Evolutionary conservation across 768 basidiomycete genomes (phyloP).

Genomic region (button mushroom (Agaricus bisporus)): DNA sequence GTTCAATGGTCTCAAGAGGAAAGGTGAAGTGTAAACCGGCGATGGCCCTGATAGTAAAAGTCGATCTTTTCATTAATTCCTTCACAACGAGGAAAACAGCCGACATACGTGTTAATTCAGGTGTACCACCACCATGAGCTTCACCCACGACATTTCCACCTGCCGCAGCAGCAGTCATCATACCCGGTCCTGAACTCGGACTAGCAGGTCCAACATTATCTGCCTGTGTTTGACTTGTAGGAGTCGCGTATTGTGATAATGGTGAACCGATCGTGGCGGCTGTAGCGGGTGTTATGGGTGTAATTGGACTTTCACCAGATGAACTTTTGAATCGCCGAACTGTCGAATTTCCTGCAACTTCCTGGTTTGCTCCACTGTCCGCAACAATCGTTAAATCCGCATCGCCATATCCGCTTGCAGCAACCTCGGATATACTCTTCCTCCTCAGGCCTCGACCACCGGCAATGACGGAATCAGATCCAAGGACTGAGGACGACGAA

Average conservation of each 20-base stretch:
- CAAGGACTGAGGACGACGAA: no score
- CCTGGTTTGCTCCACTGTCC: background rate
- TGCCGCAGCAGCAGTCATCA: conserved; percentile 17
- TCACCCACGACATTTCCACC: conserved; percentile 11
- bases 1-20: conserved; percentile 60
- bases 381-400: background rate
- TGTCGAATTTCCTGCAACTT: no score
- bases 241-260: conserved; percentile 5
- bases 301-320: background rate
- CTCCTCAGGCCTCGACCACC: background rate
- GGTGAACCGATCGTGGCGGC: background rate
- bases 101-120: conserved; percentile 40
- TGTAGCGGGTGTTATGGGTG: background rate
- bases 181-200: background rate
- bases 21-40: conserved; percentile 40
- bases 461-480: background rate
- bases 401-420: background rate
- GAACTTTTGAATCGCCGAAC: background rate
- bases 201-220: background rate
- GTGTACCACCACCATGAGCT: conserved; percentile 29
- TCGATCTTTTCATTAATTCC: background rate
- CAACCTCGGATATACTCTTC: conserved; percentile 1
- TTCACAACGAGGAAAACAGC: background rate
- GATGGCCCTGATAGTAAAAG: conserved; percentile 38
- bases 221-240: background rate